These are phyloP conservation scores for Fagus sylvatica DNA, from an alignment of 306 rosid genomes.

Conservation along the genomic window DNA sequence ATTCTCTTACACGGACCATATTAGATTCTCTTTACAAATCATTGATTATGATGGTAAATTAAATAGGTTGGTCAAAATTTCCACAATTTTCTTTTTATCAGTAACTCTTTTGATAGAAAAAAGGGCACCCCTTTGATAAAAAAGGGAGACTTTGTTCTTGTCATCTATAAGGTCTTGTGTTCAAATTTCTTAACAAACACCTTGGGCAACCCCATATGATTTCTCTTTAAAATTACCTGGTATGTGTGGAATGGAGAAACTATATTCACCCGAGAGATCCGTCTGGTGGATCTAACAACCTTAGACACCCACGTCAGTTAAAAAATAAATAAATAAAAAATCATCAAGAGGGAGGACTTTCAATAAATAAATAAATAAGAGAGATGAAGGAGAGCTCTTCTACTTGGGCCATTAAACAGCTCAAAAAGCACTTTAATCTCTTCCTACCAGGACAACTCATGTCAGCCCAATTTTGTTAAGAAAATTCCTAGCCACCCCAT, in stretches of 20 bases:
- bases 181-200: no score
- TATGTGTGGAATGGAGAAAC: no score
- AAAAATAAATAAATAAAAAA: no score
- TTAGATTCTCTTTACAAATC: neutral
- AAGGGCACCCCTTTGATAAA: neutral
- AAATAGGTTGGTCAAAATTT: neutral
- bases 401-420: constrained; percentile 19
- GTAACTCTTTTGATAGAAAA: neutral
- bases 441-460: constrained; percentile 26
- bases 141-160: no score
- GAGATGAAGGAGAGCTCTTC: neutral
- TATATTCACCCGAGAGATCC: no score
- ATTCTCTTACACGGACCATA: neutral
- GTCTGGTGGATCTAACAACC: no score
- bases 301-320: no score
- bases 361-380: neutral
- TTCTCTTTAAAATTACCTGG: no score
- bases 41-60: neutral
- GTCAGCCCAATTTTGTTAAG: no score
- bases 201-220: no score
- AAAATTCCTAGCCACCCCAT: no score
- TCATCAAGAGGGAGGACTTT: neutral
- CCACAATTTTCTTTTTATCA: neutral
- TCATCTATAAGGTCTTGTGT: no score
- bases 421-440: constrained; percentile 21